Conservation (phyloP, 768 basidiomycete species). For the Russula abietina region DNA sequence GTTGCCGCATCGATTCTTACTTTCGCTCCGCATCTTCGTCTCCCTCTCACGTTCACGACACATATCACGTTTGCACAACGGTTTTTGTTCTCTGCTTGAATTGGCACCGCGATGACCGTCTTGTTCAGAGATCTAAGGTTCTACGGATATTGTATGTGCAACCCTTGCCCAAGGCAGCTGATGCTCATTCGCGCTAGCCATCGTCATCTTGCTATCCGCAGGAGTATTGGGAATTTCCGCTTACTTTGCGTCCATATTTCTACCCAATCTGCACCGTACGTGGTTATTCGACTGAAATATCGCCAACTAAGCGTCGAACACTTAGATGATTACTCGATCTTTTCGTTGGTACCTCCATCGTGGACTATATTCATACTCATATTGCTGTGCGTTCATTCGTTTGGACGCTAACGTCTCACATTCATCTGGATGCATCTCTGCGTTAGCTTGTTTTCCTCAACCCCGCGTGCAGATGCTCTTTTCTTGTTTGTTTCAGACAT, state of each 20-base stretch:
- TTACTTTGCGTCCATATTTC: conserved; percentile 18
- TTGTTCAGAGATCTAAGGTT: conserved; percentile 18
- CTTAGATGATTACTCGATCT: conserved; percentile 25
- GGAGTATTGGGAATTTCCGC: conserved; percentile 2
- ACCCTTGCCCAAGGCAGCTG: not conserved
- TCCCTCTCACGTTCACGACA: conserved; percentile 3
- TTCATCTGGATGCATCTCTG: not conserved
- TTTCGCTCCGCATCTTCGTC: not conserved
- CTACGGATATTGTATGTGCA: conserved; percentile 13
- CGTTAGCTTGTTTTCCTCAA: conserved; percentile 16
- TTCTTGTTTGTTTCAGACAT: conserved; percentile 20
- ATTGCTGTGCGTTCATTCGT: conserved; percentile 16
- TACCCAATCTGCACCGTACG: conserved; percentile 20
- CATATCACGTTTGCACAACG: conserved; percentile 8
- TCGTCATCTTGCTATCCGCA: conserved; percentile 10
- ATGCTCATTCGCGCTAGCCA: not conserved
- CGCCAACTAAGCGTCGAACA: not conserved
- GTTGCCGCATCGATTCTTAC: conserved; percentile 2
- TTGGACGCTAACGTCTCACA: not conserved
- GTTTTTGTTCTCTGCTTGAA: not conserved
- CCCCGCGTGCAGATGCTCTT: conserved; percentile 21
- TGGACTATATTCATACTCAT: conserved; percentile 24
- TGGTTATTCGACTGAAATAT: not conserved
- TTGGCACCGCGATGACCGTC: conserved; percentile 16
- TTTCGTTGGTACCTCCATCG: conserved; percentile 20